Base-by-base conservation (phyloP, 108 stramenopile species). In the Aurantiochytrium sp. region DNA sequence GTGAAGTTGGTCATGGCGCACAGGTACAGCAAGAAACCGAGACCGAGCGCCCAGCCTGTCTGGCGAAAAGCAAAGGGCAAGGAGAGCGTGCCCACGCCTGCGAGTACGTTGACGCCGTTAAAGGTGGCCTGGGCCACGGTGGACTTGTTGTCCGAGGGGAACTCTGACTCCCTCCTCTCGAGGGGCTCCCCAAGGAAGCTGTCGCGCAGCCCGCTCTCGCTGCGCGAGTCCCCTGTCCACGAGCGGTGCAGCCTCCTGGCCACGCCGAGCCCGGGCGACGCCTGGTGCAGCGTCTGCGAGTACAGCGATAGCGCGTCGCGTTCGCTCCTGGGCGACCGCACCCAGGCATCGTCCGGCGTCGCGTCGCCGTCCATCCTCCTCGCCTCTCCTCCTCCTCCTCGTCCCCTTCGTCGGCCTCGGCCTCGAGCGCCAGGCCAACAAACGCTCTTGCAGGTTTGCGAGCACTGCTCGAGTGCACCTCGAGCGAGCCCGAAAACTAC, bases 111-210 rank as follows among this genome's bases (percentile, higher is more conserved):
- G 49, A 83, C 76, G 23, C 49, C 76, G 23, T 83, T 83, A 53
- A 83, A 83, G n/a, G 76, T 83, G n/a, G 76, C 76, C 76, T 83
- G 76, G 21, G 64, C 64, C 64, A 69, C 35, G 64, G 8, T 69
- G 10, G 64, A 69, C 64, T 69, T 69, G 42, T 69, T 69, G 35
- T 69, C 64, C 64, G 25, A 28, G 35, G 42, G 35, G 64, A 69
- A 42, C 35, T 69, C 64, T 12, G 64, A 42, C 35, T 69, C 64
- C 25, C 64, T 6, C 42, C 64, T 2, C 64, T 69, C 64, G 55
- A 57, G 14, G 55, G 55, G 55, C 16, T 16, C 55, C 16, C 55
- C 55, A 18, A 69, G 64, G 35, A 69, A 42, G 42, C 64, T 69
- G 25, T 69, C 64, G 35, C 64, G 64, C 25, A 69, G 64, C 42